phyloP scores from a whole-genome alignment of 345 rosid species.

The Lepidium africanum region DNA sequence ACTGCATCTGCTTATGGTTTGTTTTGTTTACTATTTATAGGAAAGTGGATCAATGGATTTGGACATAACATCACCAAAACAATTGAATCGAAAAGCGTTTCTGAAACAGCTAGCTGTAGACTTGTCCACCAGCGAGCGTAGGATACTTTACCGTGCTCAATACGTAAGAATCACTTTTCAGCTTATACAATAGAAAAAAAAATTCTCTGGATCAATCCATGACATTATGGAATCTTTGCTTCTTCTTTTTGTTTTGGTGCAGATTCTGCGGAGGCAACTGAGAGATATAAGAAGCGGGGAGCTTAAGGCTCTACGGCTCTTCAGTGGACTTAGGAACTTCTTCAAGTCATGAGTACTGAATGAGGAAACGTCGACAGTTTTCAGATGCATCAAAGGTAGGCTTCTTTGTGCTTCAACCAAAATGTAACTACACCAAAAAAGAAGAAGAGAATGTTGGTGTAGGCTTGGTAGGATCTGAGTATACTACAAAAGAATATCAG shows the following conservation, averaged over 20 bases:
- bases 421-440: not conserved
- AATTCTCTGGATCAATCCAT: not conserved
- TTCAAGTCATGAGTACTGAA: constrained; percentile 39
- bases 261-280: constrained; percentile 82
- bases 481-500: not conserved
- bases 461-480: not conserved
- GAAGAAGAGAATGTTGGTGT: not conserved
- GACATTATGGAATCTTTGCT: not conserved
- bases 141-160: constrained; percentile 87
- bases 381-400: constrained; percentile 3
- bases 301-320: constrained; percentile 64
- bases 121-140: constrained; percentile 73
- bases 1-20: constrained; percentile 47
- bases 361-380: not conserved
- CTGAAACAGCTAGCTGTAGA: constrained; percentile 94
- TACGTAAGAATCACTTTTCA: constrained; percentile 44
- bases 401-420: not conserved
- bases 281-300: constrained; percentile 86
- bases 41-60: constrained; percentile 94
- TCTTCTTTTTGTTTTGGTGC: constrained; percentile 11
- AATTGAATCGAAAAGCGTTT: constrained; percentile 71
- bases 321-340: constrained; percentile 59
- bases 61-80: constrained; percentile 93
- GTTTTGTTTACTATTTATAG: constrained; percentile 28
- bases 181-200: not conserved